Conservation (phyloP, 768 basidiomycete genomes). For the Pleurotus ostreatus region DNA sequence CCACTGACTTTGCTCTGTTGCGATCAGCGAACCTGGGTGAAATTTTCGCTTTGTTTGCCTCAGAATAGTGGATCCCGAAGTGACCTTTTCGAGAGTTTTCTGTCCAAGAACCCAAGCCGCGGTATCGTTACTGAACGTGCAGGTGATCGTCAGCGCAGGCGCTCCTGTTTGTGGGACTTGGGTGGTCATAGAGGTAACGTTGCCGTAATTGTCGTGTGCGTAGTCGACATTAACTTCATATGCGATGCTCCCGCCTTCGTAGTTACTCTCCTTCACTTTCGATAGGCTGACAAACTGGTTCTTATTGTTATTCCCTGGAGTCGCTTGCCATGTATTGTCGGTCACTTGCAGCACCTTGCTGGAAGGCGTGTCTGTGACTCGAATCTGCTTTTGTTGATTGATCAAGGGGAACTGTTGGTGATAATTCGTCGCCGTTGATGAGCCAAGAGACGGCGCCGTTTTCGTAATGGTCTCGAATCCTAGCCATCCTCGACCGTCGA, state of each 20-base stretch:
- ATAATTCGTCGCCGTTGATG: constrained; percentile 8
- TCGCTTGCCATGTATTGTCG: neutral
- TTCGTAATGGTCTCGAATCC: constrained; percentile 13
- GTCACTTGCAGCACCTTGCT: neutral
- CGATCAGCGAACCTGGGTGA: neutral
- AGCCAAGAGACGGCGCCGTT: constrained; percentile 7
- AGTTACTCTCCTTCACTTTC: constrained; percentile 1
- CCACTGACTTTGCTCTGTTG: constrained; percentile 1
- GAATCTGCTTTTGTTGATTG: constrained; percentile 4
- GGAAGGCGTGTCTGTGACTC: neutral
- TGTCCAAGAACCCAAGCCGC: constrained; percentile 10
- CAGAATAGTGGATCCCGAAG: neutral
- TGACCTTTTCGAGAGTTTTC: constrained; percentile 5
- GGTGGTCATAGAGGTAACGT: constrained; percentile 8
- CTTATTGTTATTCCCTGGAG: neutral
- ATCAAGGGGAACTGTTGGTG: constrained; percentile 10
- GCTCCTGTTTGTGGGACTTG: constrained; percentile 7
- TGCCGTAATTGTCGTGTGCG: constrained; percentile 7
- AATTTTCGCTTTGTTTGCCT: neutral
- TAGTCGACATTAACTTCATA: constrained; percentile 11
- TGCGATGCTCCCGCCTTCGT: neutral
- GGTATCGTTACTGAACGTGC: constrained; percentile 5
- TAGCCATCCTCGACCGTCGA: constrained; percentile 12
- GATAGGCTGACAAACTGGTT: constrained; percentile 1
- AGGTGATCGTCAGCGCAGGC: constrained; percentile 4